Evolutionary conservation across 148 eudicot species (phyloP), one percentile per base, ranked within the genome.

Genomic region (Rhododendron kiyosumense): DNA sequence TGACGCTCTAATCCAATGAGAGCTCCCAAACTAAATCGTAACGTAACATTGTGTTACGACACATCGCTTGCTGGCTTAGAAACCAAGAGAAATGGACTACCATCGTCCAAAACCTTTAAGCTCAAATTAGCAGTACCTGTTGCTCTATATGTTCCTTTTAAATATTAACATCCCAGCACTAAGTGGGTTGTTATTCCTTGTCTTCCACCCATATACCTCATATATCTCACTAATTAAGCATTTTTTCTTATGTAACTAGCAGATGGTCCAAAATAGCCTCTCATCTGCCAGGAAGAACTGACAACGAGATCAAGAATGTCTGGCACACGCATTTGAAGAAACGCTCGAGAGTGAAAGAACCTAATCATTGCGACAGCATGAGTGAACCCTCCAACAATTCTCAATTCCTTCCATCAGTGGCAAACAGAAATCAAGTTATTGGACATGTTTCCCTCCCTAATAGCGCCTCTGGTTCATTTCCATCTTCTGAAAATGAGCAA

Each of bases 241-340:
- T 32, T 73, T 73, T 30, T 32, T 34, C 26, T 30, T 0, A 13
- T 28, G 22, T 5, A 73, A 32, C 17, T 13, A 14, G 8, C 38
- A 73, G 38, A 81, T 90, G 94, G 94, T 90, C 92, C 5, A 90
- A 88, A 67, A 92, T 92, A 65, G 93, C 92, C 22, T 89, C 92
- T 32, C 86, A 85, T 28, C 84, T 92, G 11, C 91, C 93, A 0
- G 93, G 93, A 20, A 92, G 93, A 85, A 90, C 93, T 2, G 73
- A 67, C 73, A 67, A 67, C 34, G 73, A 67, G 73, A 67, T 67
- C 26, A 67, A 67, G 73, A 67, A 92, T 59, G 86, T 92, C 2
- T 92, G 94, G 94, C 88, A 92, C 63, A 92, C 94, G 8, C 91
- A 92, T 75, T 83, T 92, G 86, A 92, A 90, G 90, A 92, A 92